Percentiles rank a stretch among this genome's conserved stretches.
These are phyloP conservation scores for Dorcoceras hygrometricum DNA, from an alignment of 257 asterid species.

Conservation along the genomic window DNA sequence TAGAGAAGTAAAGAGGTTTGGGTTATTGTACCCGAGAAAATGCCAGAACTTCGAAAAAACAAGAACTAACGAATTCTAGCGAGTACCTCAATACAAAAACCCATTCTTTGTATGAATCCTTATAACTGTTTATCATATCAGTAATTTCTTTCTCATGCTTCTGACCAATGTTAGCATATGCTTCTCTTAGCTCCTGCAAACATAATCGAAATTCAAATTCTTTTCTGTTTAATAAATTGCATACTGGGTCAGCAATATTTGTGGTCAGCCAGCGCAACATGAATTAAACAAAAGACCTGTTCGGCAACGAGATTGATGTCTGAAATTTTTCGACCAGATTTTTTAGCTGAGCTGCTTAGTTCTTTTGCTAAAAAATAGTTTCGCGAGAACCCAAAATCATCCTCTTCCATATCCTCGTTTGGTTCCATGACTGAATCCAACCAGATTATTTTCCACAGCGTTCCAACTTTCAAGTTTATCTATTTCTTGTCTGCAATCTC, in stretches of 20 bases:
- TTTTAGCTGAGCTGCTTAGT: conserved; percentile 61
- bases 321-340: conserved; percentile 58
- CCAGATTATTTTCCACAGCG: conserved; percentile 31
- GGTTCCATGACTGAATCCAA: conserved; percentile 36
- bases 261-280: neutral
- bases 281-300: conserved; percentile 43
- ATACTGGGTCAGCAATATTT: neutral
- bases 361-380: conserved; percentile 88
- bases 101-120: conserved; percentile 65
- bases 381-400: conserved; percentile 87
- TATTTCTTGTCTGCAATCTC: too few species aligned
- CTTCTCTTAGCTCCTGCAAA: conserved; percentile 72
- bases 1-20: neutral
- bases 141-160: conserved; percentile 78
- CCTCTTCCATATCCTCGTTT: conserved; percentile 58
- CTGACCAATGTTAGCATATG: conserved; percentile 57
- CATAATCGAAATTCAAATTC: neutral
- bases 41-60: neutral
- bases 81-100: conserved; percentile 52
- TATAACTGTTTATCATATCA: conserved; percentile 49
- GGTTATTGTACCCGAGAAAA: neutral
- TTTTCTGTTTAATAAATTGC: neutral
- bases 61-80: neutral
- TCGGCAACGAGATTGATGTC: conserved; percentile 72
- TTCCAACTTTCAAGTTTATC: neutral